A percentile compares a stretch with the other conserved stretches of the same genome.
Conservation (phyloP, 352 stramenopile species). For the Globisporangium uncinulatum region DNA sequence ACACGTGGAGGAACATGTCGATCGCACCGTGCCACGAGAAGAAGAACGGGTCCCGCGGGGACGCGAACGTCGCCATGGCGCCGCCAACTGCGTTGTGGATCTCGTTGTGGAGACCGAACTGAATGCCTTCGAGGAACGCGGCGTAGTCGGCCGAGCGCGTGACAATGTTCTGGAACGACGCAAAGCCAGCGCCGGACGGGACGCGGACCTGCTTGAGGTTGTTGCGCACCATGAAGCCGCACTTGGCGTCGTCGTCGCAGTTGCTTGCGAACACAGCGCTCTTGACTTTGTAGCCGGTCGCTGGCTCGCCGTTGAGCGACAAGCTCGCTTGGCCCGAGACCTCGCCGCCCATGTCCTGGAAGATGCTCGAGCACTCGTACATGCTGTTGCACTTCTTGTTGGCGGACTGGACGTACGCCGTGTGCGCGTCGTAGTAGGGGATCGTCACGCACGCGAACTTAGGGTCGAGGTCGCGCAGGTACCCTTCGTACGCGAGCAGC, state of each 20-base stretch:
- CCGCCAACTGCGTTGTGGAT: conserved; percentile 51
- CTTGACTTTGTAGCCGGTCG: conserved; percentile 23
- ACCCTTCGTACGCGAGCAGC: conserved; percentile 57
- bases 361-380: conserved; percentile 63
- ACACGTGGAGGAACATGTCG: conserved; percentile 67
- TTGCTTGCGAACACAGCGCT: conserved; percentile 24
- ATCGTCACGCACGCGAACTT: conserved; percentile 64
- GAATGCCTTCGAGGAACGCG: conserved; percentile 45
- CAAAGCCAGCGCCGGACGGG: conserved; percentile 45
- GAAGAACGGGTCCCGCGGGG: conserved; percentile 53
- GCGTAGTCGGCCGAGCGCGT: conserved; percentile 47
- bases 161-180: conserved; percentile 46
- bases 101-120: conserved; percentile 64
- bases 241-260: conserved; percentile 40
- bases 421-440: conserved; percentile 77
- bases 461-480: conserved; percentile 45
- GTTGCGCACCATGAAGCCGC: conserved; percentile 33
- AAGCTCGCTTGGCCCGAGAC: conserved; percentile 26
- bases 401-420: conserved; percentile 42
- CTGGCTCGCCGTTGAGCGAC: conserved; percentile 24
- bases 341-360: conserved; percentile 19
- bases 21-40: conserved; percentile 63
- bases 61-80: conserved; percentile 40
- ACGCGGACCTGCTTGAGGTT: conserved; percentile 32
- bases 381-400: conserved; percentile 47